Base-by-base conservation (phyloP, 2,329 filamentous ascomycete genomes). In the Fusarium napiforme region DNA sequence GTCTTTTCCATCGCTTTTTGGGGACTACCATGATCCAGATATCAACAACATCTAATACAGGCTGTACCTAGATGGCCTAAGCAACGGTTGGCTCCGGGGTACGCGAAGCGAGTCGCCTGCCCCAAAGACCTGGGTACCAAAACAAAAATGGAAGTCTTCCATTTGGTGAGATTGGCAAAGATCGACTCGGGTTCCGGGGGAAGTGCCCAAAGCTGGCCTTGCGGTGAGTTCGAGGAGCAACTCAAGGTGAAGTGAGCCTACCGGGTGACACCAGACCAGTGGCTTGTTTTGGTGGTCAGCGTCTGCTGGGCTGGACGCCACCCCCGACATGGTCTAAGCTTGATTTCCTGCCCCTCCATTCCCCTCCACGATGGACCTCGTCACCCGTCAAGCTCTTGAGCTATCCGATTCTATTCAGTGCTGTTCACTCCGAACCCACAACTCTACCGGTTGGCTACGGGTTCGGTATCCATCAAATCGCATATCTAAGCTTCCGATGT, bases 261-360 rank as follows among this genome's bases (percentile, higher is more conserved):
- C 26, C 21, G 18, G 28, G 16, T 50, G 47, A 50, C 30, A 50
- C 37, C 30, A 57, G 64, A 42, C 36, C 30, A 55, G 65, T 71
- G 68, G 68, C 61, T 59, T 55, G 55, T 72, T 72, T 69, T 69
- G 71, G 71, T 77, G 71, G 75, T 77, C 73, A 77, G 74, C 73
- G 64, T 34, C 60, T 69, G 55, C 60, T 69, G 52, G 39, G 46
- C 60, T 69, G 65, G 64, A 64, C 72, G 69, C 71, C 65, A 73
- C 74, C 64, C 67, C 73, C 75, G 63, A 63, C 66, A 45, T 64
- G 66, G 67, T 40, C 64, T 69, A 71, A 76, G 65, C 67, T 67
- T 67, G 47, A 50, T 67, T 46, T 59, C 53, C 58, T 62, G 60
- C 63, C 67, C 72, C 62, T 66, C 74, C 71, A 65, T 70, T 50